Evolutionary conservation across 441 rosid genomes (phyloP), one percentile per base, ranked within the genome.

Genomic region (Erodium moschatum): DNA sequence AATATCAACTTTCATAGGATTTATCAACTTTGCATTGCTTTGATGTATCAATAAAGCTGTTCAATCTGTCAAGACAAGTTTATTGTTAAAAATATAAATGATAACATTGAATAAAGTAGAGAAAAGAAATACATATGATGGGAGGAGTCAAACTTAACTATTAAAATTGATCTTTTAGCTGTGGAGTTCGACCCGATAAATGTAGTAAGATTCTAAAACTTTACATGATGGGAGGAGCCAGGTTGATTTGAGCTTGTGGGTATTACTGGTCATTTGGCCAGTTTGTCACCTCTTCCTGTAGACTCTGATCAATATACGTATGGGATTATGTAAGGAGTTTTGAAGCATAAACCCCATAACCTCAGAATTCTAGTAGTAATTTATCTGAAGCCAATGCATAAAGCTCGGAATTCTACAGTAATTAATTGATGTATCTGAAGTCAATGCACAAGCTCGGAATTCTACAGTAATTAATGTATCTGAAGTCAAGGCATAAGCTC

Each of bases 21-120:
- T 5, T 9, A 60, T 60, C 33, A 60, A 21, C 21, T 60, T 60
- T 60, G 33, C 64, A 21, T 12, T 11, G 29, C 33, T 9, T 24
- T 60, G 64, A 24, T 60, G 13, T 60, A 20, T 60, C 21, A 58
- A 20, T 21, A 60, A 21, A 60, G 64, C 6, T 21, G 64, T 21
- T 60, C 64, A 60, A 60, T 29, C 64, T 60, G 64, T 60, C 64
- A 60, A 60, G 64, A 60, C 18, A 60, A 60, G 33, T 54, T 54
- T 54, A 44, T 44, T 44, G 50, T 44, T 44, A 2, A 44, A 44
- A 10, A 12, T 12, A 44, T 10, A 12, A 44, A 12, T 11, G 4
- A 3, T 44, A 12, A 12, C 4, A 44, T 44, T 3, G 4, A 44
- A 44, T 12, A 44, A 44, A 44, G 11, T 44, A 44, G 50, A 44